phyloP scores from a whole-genome alignment of 1,284 basidiomycete genomes.

The Puccinia novopanici region DNA sequence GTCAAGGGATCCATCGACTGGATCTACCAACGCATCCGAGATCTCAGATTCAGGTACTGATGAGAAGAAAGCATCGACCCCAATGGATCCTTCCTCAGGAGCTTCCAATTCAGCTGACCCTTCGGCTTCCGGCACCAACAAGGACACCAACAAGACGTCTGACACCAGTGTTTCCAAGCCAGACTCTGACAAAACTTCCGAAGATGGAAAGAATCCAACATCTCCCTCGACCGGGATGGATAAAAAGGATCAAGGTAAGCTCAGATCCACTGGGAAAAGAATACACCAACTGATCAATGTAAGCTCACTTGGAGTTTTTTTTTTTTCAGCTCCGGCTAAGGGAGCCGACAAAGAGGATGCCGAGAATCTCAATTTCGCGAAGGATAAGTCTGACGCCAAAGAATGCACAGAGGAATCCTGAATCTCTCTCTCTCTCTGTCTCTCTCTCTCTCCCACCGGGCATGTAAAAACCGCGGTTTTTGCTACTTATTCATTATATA shows the following conservation, averaged over 20 bases:
- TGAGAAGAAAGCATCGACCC: constrained; percentile 13
- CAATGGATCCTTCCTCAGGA: constrained; percentile 20
- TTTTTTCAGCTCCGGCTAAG: background rate
- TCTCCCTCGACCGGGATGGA: constrained; percentile 14
- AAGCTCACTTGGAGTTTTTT: background rate
- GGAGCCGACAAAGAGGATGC: constrained; percentile 23
- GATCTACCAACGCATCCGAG: constrained; percentile 20
- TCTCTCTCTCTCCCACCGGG: background rate
- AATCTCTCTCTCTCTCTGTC: too few relatives aligned
- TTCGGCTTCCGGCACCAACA: constrained; percentile 11
- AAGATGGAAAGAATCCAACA: constrained; percentile 3
- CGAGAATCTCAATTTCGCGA: constrained; percentile 21
- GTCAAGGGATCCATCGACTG: constrained; percentile 3
- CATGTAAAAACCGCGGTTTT: background rate
- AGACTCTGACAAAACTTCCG: constrained; percentile 23
- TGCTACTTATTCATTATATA: constrained; percentile 6
- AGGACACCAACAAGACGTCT: background rate
- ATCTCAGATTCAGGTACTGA: constrained; percentile 19
- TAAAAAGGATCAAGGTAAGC: constrained; percentile 17
- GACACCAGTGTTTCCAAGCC: constrained; percentile 10
- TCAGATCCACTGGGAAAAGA: background rate
- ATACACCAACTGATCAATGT: background rate
- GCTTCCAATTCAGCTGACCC: constrained; percentile 16
- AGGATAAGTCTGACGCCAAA: constrained; percentile 9
- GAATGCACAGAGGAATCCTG: constrained; percentile 28